Evolutionary conservation across 176 grass and related monocot genomes (phyloP), one percentile per base, ranked within the genome.

Genomic region (Guadua angustifolia): DNA sequence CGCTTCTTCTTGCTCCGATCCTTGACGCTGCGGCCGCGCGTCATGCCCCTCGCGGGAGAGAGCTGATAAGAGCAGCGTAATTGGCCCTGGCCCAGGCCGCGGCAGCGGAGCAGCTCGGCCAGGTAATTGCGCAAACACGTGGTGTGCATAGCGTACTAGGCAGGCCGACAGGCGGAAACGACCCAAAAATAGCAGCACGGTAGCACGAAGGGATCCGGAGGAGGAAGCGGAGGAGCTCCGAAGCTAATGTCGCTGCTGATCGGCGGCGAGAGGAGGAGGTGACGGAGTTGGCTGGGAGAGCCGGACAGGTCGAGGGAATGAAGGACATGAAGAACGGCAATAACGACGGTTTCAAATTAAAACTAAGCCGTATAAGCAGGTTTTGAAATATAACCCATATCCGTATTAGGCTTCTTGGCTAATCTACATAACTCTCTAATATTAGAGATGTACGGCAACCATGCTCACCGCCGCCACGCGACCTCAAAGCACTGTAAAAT

Each of bases 1-100:
- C 87, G 83, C 87, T 97, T 97, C 75, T 86, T 93, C 84, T 93
- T 93, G 85, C 89, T 92, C 74, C 90, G 79, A 3, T 94, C 88
- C 71, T 75, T 87, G 19, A 97, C 88, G 72, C 88, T 90, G 11
- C 88, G 79, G 69, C 88, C 86, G 2, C 86, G 93, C 4, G 92
- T 92, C 92, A 97, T 97, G 15, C 21, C 57, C 0, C 92, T 86
- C 26, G 51, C 75, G 17, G 59, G 70, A 7, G 36, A 25, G 44
- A 89, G 51, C 73, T 88, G 69, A 53, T 33, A 33, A 7, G 81
- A 62, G 68, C 46, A 25, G 17, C n/a, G 78, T 13, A 45, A 7
- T 26, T 4, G 69, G 18, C 51, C 12, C 5, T 80, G 38, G 10
- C 44, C 64, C 63, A 9, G 43, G 64, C 72, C 36, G 3, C 17